Base-by-base conservation (phyloP, 106 monocot species). In the Iris macrosiphon region DNA sequence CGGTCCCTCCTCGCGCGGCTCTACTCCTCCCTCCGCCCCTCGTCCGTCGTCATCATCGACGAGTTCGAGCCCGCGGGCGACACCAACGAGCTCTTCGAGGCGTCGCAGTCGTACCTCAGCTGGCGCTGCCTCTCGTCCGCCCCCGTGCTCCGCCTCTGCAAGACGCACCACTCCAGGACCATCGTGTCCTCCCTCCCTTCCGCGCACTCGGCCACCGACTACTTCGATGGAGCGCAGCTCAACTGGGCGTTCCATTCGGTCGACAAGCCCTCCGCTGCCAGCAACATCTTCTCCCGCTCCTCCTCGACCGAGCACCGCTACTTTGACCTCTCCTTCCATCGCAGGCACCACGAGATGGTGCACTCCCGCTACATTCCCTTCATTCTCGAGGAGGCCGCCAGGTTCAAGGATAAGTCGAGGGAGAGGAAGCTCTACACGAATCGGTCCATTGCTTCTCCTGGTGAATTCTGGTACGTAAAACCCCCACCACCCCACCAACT, bases 61-160 rank as follows among this genome's bases (percentile, higher is more conserved):
- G 73, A 74, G 46, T 69, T 22, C 73, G 79, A 79, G 62, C 19
- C 55, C 18, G 24, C 39, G 23, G 29, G 14, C 38, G 16, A 18
- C 45, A 20, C 10, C 43, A 65, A 80, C 60, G 64, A 80, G 41
- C 58, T 74, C 54, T 69, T 60, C 70, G 40, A 42, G 26, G 57
- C 64, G 23, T 56, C 38, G 64, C 42, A 69, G 20, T 31, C 63
- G 64, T 74, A 69, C 61, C 64, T 74, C 42, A 30, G 51, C 60
- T 26, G 48, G 18, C 61, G 39, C 32, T 76, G 66, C 72, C 31
- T 66, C 55, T 9, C 61, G 57, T n/a, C 50, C 55, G 53, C 64
- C 45, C 38, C 57, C 27, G 38, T 54, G 48, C 64, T 72, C 22
- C 55, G 57, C 8, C 56, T 57, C 1, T 29, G 12, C 26, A 59